phyloP scores from a whole-genome alignment of 176 grass and related monocot species.

The Paspalum notatum region DNA sequence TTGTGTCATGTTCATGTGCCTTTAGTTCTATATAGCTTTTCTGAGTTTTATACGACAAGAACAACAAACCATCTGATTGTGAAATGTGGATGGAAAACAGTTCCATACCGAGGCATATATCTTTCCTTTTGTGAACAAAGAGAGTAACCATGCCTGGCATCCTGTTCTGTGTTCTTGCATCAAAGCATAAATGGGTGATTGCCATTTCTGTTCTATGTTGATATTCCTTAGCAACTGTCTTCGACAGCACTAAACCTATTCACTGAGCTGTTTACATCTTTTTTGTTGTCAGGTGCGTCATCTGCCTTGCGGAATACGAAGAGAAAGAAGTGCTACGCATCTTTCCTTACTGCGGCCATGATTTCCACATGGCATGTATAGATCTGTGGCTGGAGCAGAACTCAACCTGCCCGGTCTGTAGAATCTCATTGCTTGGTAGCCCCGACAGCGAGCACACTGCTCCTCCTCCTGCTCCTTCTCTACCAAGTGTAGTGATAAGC shows the following conservation, averaged over 20 bases:
- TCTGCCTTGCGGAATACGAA: conserved; percentile 82
- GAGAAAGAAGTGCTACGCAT: too few species aligned
- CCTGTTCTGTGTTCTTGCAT: neutral
- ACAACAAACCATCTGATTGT: neutral
- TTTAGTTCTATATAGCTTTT: neutral
- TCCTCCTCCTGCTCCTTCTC: conserved; percentile 6
- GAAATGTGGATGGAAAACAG: neutral
- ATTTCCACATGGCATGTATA: conserved; percentile 79
- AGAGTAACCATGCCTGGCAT: neutral
- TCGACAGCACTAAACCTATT: too few species aligned
- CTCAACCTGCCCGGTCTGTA: conserved; percentile 90
- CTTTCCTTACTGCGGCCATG: conserved; percentile 81
- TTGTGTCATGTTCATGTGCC: neutral
- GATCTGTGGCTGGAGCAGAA: conserved; percentile 90
- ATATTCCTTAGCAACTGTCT: neutral
- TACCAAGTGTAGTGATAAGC: too few species aligned
- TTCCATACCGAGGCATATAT: neutral
- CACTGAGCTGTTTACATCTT: conserved; percentile 10
- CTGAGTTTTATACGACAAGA: neutral
- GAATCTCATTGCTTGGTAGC: conserved; percentile 80
- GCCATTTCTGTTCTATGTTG: neutral
- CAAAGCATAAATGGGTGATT: neutral
- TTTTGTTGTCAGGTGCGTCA: conserved; percentile 45
- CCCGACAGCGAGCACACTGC: conserved; percentile 51
- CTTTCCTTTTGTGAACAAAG: neutral